Conservation (phyloP, 2,329 filamentous ascomycete genomes). For the Elsinoe batatas region DNA sequence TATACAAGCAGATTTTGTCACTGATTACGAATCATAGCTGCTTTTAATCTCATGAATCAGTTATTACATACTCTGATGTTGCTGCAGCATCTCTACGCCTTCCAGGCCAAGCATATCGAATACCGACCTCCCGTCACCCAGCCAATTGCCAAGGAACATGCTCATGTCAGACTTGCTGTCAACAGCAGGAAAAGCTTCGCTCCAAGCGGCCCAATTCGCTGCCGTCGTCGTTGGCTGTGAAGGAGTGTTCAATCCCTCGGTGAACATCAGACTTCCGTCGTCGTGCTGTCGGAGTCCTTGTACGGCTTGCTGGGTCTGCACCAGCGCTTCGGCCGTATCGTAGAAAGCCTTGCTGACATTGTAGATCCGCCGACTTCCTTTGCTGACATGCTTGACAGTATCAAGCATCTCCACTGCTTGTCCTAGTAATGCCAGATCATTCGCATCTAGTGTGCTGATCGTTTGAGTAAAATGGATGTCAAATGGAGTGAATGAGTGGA, state of each 20-base stretch:
- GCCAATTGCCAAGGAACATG: constrained; percentile 12
- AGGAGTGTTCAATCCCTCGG: neutral
- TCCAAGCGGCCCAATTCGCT: constrained; percentile 7
- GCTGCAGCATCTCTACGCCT: neutral
- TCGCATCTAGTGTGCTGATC: constrained; percentile 13
- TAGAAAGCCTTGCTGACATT: constrained; percentile 16
- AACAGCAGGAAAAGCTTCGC: neutral
- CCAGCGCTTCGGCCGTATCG: constrained; percentile 14
- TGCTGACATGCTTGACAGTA: constrained; percentile 14
- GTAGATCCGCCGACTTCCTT: constrained; percentile 14
- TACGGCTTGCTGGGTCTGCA: constrained; percentile 15
- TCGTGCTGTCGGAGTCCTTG: constrained; percentile 15
- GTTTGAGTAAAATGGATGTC: constrained; percentile 17
- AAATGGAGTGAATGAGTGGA: constrained; percentile 16
- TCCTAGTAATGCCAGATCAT: constrained; percentile 13
- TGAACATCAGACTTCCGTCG: constrained; percentile 15
- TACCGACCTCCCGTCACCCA: constrained; percentile 3
- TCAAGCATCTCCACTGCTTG: constrained; percentile 14
- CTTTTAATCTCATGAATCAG: neutral
- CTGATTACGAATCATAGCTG: no score
- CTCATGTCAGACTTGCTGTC: constrained; percentile 8
- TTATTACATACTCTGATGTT: neutral
- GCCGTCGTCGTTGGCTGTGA: neutral
- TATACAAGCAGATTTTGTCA: no score
- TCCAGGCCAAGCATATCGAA: constrained; percentile 12